A percentile compares a stretch with the other conserved stretches of the same genome.
Conservation (phyloP, 164 flowering plant genomes). For the Aristolochia fimbriata region DNA sequence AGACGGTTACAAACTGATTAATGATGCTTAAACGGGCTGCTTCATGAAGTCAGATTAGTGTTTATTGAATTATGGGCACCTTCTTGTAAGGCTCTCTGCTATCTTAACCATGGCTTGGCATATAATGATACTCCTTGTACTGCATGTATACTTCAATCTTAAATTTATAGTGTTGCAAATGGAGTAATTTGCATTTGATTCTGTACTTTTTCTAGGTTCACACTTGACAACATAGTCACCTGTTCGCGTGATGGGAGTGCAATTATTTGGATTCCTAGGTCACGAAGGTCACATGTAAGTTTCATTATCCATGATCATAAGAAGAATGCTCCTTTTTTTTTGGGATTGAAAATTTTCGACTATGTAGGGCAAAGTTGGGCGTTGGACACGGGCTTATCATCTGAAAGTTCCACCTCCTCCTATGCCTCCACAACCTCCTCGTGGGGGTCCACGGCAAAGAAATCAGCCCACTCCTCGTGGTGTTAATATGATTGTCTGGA, state of each 20-base stretch:
- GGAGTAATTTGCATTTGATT: background rate
- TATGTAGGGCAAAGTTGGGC: constrained; percentile 67
- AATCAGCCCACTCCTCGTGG: constrained; percentile 97
- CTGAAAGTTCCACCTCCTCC: constrained; percentile 99
- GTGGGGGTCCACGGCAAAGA: constrained; percentile 97
- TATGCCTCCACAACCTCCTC: constrained; percentile 83
- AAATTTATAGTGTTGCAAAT: background rate
- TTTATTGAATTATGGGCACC: background rate
- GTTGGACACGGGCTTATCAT: constrained; percentile 87
- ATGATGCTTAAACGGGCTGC: too few relatives aligned
- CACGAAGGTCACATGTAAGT: constrained; percentile 81
- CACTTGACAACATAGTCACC: constrained; percentile 89
- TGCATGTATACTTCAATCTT: background rate
- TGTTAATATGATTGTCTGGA: constrained; percentile 99
- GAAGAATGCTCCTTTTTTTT: background rate
- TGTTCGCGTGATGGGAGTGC: constrained; percentile 99
- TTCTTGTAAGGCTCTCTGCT: background rate
- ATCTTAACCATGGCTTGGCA: too few relatives aligned
- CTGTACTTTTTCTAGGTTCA: constrained; percentile 41
- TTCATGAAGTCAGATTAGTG: too few relatives aligned
- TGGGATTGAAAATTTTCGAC: background rate
- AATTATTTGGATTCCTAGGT: constrained; percentile 84
- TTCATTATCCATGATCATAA: background rate
- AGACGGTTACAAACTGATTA: too few relatives aligned
- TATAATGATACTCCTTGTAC: too few relatives aligned